A percentile compares a stretch with the other conserved stretches of the same genome.
These are phyloP conservation scores for Pseudogymnoascus sp. DNA, from an alignment of 2,329 filamentous ascomycete genomes.

Conservation along the genomic window DNA sequence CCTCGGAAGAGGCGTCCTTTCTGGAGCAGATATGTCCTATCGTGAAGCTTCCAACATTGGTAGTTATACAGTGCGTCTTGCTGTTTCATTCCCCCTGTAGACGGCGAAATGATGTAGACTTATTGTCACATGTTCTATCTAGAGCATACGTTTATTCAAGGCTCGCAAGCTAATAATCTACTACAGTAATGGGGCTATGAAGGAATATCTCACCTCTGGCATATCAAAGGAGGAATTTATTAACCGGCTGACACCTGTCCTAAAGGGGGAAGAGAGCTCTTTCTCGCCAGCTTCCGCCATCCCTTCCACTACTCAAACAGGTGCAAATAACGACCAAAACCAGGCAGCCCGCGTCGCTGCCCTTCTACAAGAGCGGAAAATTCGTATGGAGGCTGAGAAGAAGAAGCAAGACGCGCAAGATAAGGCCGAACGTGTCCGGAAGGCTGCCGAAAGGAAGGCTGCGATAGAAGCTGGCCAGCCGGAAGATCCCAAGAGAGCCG, in stretches of 20 bases:
- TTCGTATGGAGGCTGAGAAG: conserved; percentile 40
- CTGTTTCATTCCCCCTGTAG: background rate
- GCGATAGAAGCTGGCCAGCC: conserved; percentile 31
- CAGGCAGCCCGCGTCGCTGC: conserved; percentile 22
- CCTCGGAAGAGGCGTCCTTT: conserved; percentile 73
- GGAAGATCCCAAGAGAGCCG: conserved; percentile 30
- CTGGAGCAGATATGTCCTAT: conserved; percentile 76
- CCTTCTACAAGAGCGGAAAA: conserved; percentile 43
- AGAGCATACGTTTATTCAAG: background rate
- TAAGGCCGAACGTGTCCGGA: conserved; percentile 32
- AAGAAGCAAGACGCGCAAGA: conserved; percentile 32
- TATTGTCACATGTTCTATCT: background rate
- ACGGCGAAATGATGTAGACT: background rate
- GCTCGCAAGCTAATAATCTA: conserved; percentile 4
- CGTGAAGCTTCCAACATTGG: conserved; percentile 66
- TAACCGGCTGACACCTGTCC: conserved; percentile 40
- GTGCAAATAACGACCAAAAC: conserved; percentile 2
- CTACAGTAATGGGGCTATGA: conserved; percentile 62
- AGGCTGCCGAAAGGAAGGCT: conserved; percentile 37
- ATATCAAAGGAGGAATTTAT: conserved; percentile 59
- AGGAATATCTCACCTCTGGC: conserved; percentile 64
- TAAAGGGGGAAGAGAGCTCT: conserved; percentile 18
- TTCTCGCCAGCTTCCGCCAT: background rate
- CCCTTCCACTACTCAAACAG: background rate
- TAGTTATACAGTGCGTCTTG: conserved; percentile 60